Evolutionary conservation across 208 protist species (phyloP).

Genomic region (Tritrichomonas foetus): DNA sequence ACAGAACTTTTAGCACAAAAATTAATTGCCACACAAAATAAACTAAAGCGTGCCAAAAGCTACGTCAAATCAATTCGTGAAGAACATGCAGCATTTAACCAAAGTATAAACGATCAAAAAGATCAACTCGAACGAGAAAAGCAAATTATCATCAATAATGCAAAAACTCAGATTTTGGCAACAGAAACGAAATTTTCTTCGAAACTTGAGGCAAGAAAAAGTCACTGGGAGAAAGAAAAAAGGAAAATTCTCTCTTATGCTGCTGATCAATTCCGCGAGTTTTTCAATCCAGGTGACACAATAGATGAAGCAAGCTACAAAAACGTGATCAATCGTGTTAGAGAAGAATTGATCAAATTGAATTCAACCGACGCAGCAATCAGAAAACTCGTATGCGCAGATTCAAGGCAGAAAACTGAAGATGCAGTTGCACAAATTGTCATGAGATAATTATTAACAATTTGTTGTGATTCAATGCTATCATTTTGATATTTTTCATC

Average conservation of each 20-base stretch:
- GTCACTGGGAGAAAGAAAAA: not conserved
- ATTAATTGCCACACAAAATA: not conserved
- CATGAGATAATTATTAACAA: no score
- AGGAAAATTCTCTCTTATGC: not conserved
- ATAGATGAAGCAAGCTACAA: not conserved
- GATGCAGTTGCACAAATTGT: constrained; percentile 26
- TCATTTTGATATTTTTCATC: no score
- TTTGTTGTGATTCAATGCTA: no score
- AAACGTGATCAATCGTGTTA: not conserved
- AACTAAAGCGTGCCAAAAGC: not conserved
- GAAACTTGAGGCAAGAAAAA: not conserved
- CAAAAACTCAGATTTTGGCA: not conserved
- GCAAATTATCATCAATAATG: not conserved
- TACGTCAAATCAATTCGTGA: no score
- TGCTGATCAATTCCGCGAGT: not conserved
- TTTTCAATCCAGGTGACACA: not conserved
- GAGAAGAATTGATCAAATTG: not conserved
- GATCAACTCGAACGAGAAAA: not conserved
- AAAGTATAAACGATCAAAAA: not conserved
- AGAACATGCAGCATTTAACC: not conserved
- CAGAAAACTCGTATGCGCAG: not conserved
- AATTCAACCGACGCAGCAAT: not conserved
- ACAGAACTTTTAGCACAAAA: not conserved
- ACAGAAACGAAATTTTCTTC: not conserved
- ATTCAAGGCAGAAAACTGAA: not conserved